Evolutionary conservation across 345 rosid species (phyloP).

Genomic region (Psidium friedrichsthalianum): DNA sequence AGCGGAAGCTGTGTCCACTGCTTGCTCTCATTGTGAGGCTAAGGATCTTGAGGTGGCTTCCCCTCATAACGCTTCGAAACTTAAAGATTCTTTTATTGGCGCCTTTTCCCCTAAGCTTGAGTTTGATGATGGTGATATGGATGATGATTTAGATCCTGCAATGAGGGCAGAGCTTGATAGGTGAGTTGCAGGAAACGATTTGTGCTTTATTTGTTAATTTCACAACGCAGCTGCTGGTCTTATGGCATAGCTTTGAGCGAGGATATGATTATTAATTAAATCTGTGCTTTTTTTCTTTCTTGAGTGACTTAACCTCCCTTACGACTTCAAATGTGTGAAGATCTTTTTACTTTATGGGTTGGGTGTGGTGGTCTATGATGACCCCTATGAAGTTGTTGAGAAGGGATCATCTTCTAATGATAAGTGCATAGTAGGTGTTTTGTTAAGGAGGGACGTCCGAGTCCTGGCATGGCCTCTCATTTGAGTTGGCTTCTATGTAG

Average conservation of each 20-base stretch:
- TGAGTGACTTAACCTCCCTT: background rate
- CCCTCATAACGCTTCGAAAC: conserved; percentile 26
- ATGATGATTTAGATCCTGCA: conserved; percentile 89
- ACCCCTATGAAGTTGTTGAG: background rate
- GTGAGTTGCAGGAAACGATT: conserved; percentile 12
- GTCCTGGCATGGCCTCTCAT: background rate
- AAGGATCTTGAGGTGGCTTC: conserved; percentile 21
- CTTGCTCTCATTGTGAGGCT: conserved; percentile 19
- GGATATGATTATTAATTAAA: background rate
- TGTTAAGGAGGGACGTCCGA: background rate
- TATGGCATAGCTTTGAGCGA: background rate
- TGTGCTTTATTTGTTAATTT: background rate
- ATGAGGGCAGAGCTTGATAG: conserved; percentile 69
- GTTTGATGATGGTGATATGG: conserved; percentile 51
- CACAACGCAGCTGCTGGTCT: background rate
- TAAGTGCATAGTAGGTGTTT: background rate
- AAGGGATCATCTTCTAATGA: background rate
- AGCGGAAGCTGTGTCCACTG: conserved; percentile 14
- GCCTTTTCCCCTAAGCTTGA: conserved; percentile 29
- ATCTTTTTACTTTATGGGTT: background rate
- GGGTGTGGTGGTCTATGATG: background rate
- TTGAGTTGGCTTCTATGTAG: conserved; percentile 12
- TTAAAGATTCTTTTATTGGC: conserved; percentile 24
- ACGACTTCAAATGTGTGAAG: background rate
- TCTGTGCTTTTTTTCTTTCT: background rate